Percentiles rank a stretch among this genome's conserved stretches.
Conservation (phyloP, 345 rosid genomes). For the Murraya paniculata region DNA sequence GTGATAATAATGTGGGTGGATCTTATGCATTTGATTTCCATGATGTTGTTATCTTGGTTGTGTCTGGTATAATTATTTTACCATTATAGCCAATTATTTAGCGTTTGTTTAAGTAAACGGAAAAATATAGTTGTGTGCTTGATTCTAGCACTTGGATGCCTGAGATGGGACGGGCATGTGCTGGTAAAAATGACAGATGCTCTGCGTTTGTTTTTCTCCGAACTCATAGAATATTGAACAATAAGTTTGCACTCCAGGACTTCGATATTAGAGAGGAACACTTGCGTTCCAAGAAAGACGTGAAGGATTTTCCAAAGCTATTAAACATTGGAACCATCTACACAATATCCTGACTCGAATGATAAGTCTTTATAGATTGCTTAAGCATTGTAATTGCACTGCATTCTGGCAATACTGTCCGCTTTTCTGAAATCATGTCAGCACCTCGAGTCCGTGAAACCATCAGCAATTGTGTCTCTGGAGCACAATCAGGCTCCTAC, state of each 20-base stretch:
- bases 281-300: background rate
- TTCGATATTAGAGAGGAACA: background rate
- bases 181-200: background rate
- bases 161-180: background rate
- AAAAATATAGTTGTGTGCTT: background rate
- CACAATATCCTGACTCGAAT: slow-evolving; percentile 2
- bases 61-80: too few species aligned
- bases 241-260: background rate
- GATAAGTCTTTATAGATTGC: slow-evolving; percentile 3
- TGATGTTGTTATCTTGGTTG: too few species aligned
- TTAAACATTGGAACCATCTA: slow-evolving; percentile 13
- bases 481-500: slow-evolving; percentile 29
- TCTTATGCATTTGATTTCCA: background rate
- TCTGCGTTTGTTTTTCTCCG: background rate
- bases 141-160: background rate
- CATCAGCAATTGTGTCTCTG: slow-evolving; percentile 27
- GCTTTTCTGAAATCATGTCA: slow-evolving; percentile 21
- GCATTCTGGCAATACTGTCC: background rate
- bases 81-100: too few species aligned
- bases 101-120: too few species aligned
- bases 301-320: slow-evolving; percentile 7
- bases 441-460: slow-evolving; percentile 30
- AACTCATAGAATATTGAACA: background rate
- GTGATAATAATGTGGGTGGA: background rate
- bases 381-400: background rate